phyloP scores from a whole-genome alignment of 495 filamentous ascomycete species.

The Penicillium longicatenatum region DNA sequence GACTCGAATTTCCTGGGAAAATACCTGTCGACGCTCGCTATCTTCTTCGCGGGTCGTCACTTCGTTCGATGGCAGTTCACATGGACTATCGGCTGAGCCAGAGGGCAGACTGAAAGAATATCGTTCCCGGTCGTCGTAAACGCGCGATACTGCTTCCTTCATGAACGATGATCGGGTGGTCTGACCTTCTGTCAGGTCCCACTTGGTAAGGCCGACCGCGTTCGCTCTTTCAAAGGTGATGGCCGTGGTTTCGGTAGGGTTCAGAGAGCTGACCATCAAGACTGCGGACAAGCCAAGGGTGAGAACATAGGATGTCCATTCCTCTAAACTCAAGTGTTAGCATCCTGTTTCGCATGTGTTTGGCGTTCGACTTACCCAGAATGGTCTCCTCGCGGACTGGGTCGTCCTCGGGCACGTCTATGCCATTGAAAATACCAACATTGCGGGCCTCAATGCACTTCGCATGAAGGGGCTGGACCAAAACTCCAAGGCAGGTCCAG shows the following conservation, averaged over 20 bases:
- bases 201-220: constrained; percentile 56
- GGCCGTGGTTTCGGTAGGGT: constrained; percentile 43
- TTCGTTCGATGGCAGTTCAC: constrained; percentile 12
- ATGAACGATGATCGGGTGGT: constrained; percentile 60
- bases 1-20: constrained; percentile 39
- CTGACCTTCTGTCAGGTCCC: constrained; percentile 50
- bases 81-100: constrained; percentile 10
- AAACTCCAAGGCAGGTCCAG: constrained; percentile 62
- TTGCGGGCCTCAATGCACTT: constrained; percentile 56
- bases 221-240: constrained; percentile 55
- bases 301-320: constrained; percentile 64
- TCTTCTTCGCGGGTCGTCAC: constrained; percentile 38
- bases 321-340: constrained; percentile 51
- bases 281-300: constrained; percentile 61
- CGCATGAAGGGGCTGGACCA: constrained; percentile 60
- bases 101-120: constrained; percentile 4
- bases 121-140: constrained; percentile 56
- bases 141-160: constrained; percentile 60
- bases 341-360: background rate
- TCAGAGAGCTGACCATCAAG: constrained; percentile 53
- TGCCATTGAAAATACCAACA: constrained; percentile 57
- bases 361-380: constrained; percentile 46
- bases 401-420: constrained; percentile 48
- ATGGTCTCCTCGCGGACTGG: constrained; percentile 54
- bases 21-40: constrained; percentile 15